These are phyloP conservation scores for Echria macrotheca DNA, from an alignment of 495 filamentous ascomycete species.

Conservation along the genomic window DNA sequence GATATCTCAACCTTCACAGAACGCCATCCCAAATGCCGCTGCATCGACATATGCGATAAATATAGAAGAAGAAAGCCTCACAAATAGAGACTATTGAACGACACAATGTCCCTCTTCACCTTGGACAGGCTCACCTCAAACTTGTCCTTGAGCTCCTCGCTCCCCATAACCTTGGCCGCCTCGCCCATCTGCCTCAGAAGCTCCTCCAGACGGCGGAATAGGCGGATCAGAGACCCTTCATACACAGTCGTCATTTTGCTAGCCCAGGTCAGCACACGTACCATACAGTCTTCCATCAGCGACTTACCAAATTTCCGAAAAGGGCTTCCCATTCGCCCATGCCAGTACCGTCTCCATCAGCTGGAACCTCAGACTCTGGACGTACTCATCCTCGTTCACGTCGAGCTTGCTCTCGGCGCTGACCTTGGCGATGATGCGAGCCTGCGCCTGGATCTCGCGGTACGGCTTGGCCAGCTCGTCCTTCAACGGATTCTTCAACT, in stretches of 20 bases:
- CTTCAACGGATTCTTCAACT: constrained; percentile 62
- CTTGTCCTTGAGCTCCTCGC: constrained; percentile 82
- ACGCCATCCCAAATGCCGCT: too few species aligned
- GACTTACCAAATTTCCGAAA: constrained; percentile 90
- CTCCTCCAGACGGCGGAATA: constrained; percentile 94
- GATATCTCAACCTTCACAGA: too few species aligned
- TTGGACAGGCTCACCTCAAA: constrained; percentile 80
- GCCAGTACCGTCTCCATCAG: constrained; percentile 94
- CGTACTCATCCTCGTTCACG: constrained; percentile 88
- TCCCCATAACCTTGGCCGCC: constrained; percentile 95
- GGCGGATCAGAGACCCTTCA: constrained; percentile 89
- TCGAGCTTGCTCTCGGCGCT: constrained; percentile 87
- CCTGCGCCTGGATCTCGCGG: constrained; percentile 77
- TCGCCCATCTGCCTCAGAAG: constrained; percentile 96
- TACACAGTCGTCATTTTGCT: constrained; percentile 99
- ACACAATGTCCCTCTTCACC: constrained; percentile 86
- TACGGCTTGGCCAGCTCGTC: constrained; percentile 83
- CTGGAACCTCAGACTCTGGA: constrained; percentile 79
- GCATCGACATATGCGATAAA: too few species aligned
- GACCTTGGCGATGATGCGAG: constrained; percentile 81
- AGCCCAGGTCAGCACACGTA: neutral
- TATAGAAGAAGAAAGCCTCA: too few species aligned
- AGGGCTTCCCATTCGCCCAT: constrained; percentile 88
- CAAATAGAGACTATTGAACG: constrained; percentile 86
- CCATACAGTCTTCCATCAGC: neutral